A percentile compares a stretch with the other conserved stretches of the same genome.
These are phyloP conservation scores for Pulveroboletus sp. DNA, from an alignment of 768 basidiomycete species.

Conservation along the genomic window DNA sequence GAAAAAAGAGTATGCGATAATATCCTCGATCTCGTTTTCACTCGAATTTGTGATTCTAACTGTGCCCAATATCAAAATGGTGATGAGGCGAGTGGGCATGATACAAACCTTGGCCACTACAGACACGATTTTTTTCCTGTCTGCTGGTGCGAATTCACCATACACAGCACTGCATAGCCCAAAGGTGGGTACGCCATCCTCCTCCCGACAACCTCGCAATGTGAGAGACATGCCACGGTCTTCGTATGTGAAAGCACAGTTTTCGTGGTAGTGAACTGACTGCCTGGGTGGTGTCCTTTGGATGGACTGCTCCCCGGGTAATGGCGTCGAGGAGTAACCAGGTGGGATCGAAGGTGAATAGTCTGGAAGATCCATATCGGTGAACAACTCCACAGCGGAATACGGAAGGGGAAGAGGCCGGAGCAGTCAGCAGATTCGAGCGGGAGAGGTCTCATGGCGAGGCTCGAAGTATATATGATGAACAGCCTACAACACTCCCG, in stretches of 20 bases:
- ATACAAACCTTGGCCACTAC: conserved; percentile 26
- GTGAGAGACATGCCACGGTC: conserved; percentile 29
- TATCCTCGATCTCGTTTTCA: conserved; percentile 11
- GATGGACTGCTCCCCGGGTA: conserved; percentile 48
- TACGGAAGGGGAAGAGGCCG: background rate
- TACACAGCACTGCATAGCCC: conserved; percentile 27
- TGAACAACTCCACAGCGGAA: conserved; percentile 12
- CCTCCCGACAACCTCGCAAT: conserved; percentile 30
- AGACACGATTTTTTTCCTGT: conserved; percentile 26
- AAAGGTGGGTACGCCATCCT: conserved; percentile 25
- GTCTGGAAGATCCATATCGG: conserved; percentile 34
- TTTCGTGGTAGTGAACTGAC: conserved; percentile 8
- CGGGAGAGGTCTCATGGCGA: background rate
- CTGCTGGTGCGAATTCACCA: conserved; percentile 26
- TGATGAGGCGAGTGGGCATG: background rate
- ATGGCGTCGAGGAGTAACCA: conserved; percentile 51
- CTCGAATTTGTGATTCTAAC: conserved; percentile 23
- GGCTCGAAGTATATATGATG: conserved; percentile 19
- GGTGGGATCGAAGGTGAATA: conserved; percentile 57
- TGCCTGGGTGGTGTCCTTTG: conserved; percentile 43
- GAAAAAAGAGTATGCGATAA: conserved; percentile 19
- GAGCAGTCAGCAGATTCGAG: background rate
- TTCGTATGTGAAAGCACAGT: conserved; percentile 28
- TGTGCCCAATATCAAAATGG: conserved; percentile 6
- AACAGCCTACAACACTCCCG: conserved; percentile 6